A percentile compares a stretch with the other conserved stretches of the same genome.
Evolutionary conservation across 371 early-diverging fungal species (phyloP).

Genomic region (Chytridiales sp.): DNA sequence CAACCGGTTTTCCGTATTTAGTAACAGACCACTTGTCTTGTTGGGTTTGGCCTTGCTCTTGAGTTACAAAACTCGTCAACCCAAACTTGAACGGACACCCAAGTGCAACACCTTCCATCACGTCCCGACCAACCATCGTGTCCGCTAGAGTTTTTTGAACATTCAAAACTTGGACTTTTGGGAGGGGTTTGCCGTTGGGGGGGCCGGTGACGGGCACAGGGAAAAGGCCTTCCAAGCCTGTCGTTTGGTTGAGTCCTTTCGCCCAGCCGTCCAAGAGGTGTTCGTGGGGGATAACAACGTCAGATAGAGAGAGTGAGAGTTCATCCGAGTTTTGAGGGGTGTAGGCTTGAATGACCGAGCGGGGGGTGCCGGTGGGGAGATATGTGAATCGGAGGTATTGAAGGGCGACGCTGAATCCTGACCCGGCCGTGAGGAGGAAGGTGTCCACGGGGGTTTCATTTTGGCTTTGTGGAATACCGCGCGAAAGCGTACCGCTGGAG

Average conservation of each 20-base stretch:
- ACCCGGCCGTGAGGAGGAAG: background rate
- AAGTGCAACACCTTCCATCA: no score
- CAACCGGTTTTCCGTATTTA: no score
- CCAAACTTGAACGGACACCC: no score
- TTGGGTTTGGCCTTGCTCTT: no score
- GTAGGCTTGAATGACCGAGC: conserved; percentile 4
- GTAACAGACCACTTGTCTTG: no score
- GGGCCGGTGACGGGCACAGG: conserved; percentile 18
- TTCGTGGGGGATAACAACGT: background rate
- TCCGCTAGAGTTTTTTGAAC: no score
- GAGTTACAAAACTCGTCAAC: no score
- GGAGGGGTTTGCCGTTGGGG: background rate
- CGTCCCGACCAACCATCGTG: no score
- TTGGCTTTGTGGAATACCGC: background rate
- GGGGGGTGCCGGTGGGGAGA: conserved; percentile 15
- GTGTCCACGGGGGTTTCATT: background rate
- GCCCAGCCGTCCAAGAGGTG: conserved; percentile 35
- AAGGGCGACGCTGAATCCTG: conserved; percentile 16
- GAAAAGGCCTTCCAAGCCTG: conserved; percentile 33
- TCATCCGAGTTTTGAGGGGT: conserved; percentile 14
- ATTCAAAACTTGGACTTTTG: no score
- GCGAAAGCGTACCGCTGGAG: no score
- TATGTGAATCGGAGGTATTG: conserved; percentile 13
- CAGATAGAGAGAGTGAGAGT: background rate
- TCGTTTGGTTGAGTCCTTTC: conserved; percentile 28